Evolutionary conservation across 2,329 filamentous ascomycete genomes (phyloP).

Genomic region (Trichoderma sp.): DNA sequence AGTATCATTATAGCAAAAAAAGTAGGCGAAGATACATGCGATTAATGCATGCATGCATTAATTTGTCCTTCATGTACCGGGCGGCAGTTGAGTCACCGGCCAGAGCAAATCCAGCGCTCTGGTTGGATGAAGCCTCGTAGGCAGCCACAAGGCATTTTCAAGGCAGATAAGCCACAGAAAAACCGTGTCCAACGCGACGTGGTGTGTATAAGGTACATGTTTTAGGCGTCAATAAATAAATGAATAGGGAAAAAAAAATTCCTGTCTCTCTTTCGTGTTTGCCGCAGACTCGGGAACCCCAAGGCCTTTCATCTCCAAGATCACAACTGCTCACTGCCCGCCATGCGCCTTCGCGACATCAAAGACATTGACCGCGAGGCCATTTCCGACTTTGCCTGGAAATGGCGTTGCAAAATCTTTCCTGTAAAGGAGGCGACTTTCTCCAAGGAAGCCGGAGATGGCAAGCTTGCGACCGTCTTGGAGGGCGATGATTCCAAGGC

Average conservation of each 20-base stretch:
- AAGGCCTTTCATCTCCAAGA: not conserved
- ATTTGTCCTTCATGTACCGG: not conserved
- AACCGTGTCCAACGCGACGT: not conserved
- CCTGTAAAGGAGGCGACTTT: conserved; percentile 23
- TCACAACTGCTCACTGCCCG: not conserved
- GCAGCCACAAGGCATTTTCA: conserved; percentile 12
- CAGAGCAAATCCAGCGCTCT: not conserved
- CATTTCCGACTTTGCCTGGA: conserved; percentile 32
- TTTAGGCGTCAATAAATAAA: not conserved
- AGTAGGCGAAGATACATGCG: not conserved
- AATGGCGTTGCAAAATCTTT: conserved; percentile 33
- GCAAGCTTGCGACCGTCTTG: conserved; percentile 2
- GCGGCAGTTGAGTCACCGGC: conserved; percentile 11
- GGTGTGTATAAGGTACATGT: not conserved
- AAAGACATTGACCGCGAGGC: conserved; percentile 21
- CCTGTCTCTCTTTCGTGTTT: not conserved
- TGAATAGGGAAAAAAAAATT: not conserved
- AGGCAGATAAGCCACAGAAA: not conserved
- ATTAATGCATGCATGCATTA: not conserved
- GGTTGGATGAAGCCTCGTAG: conserved; percentile 15
- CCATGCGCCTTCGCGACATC: conserved; percentile 10
- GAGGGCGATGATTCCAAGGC: not conserved
- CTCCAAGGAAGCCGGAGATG: conserved; percentile 19
- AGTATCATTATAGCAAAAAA: not conserved
- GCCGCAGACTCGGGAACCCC: not conserved